Conservation (phyloP, 2,329 filamentous ascomycete species). For the Ophiostoma tasmaniense region DNA sequence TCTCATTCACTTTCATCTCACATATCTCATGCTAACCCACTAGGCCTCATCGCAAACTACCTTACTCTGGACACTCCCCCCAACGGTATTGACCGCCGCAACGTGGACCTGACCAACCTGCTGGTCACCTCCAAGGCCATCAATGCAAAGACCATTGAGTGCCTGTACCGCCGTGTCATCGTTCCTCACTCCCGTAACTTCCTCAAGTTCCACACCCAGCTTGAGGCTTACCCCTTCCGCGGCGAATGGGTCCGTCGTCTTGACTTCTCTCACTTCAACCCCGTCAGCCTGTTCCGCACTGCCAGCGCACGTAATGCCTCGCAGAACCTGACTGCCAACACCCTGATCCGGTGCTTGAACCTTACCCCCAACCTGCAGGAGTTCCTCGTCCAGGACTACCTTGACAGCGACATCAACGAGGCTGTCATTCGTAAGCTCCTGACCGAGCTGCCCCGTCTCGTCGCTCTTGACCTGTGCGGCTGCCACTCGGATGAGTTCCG, state of each 20-base stretch:
- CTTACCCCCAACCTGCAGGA: conserved; percentile 67
- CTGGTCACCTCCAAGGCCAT: conserved; percentile 67
- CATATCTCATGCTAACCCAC: conserved; percentile 26
- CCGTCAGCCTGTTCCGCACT: conserved; percentile 65
- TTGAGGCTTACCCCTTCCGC: conserved; percentile 56
- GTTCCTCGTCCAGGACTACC: conserved; percentile 71
- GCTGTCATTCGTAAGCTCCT: conserved; percentile 63
- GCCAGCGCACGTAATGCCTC: conserved; percentile 67
- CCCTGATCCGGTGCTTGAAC: conserved; percentile 61
- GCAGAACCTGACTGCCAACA: conserved; percentile 66
- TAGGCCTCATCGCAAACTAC: conserved; percentile 62
- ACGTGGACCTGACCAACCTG: conserved; percentile 68
- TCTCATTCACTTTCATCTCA: neutral
- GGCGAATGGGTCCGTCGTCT: conserved; percentile 69
- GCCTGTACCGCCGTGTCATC: conserved; percentile 70
- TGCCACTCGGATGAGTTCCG: conserved; percentile 63
- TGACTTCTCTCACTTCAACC: conserved; percentile 82
- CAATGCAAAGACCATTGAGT: conserved; percentile 63
- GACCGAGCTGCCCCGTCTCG: conserved; percentile 53
- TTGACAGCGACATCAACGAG: conserved; percentile 66
- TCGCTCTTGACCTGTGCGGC: conserved; percentile 68
- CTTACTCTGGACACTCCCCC: conserved; percentile 64
- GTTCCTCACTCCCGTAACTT: conserved; percentile 79
- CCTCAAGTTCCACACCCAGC: conserved; percentile 66
- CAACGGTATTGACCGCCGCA: conserved; percentile 68